Conservation (phyloP, 1,139 yeast genomes). For the Hansenula anomala region DNA sequence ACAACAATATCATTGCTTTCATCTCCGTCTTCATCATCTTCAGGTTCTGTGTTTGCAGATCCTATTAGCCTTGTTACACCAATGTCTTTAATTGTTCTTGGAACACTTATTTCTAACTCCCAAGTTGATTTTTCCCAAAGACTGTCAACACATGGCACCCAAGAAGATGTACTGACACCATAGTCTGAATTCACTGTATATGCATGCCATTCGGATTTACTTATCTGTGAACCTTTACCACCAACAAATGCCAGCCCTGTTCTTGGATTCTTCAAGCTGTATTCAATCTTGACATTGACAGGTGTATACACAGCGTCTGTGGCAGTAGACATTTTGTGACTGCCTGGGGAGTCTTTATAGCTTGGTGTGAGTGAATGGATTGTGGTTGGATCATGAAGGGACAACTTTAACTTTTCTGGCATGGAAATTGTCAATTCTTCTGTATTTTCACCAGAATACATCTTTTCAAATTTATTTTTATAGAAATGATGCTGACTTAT, state of each 20-base stretch:
- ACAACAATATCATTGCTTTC: constrained; percentile 53
- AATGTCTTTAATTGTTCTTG: constrained; percentile 72
- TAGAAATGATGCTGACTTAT: constrained; percentile 48
- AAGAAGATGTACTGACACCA: constrained; percentile 80
- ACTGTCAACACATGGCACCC: constrained; percentile 96
- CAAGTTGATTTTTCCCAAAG: constrained; percentile 88
- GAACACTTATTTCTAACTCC: constrained; percentile 82
- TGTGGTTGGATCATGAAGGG: constrained; percentile 49
- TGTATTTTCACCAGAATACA: constrained; percentile 62
- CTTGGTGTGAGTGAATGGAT: constrained; percentile 41
- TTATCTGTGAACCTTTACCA: constrained; percentile 30
- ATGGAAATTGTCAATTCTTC: constrained; percentile 67
- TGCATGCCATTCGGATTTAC: constrained; percentile 66
- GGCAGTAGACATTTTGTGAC: constrained; percentile 34
- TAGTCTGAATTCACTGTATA: constrained; percentile 78
- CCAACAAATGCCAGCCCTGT: constrained; percentile 78
- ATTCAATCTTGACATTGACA: constrained; percentile 64
- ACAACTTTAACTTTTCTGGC: constrained; percentile 67
- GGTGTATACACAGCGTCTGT: constrained; percentile 59
- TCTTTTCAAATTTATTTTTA: constrained; percentile 55
- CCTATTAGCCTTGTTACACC: constrained; percentile 46
- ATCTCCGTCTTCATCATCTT: constrained; percentile 40
- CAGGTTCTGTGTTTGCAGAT: constrained; percentile 22
- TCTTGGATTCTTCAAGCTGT: constrained; percentile 58
- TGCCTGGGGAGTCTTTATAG: constrained; percentile 32